Conservation (phyloP, 108 stramenopile genomes). For the Mediolabrus comicus region DNA sequence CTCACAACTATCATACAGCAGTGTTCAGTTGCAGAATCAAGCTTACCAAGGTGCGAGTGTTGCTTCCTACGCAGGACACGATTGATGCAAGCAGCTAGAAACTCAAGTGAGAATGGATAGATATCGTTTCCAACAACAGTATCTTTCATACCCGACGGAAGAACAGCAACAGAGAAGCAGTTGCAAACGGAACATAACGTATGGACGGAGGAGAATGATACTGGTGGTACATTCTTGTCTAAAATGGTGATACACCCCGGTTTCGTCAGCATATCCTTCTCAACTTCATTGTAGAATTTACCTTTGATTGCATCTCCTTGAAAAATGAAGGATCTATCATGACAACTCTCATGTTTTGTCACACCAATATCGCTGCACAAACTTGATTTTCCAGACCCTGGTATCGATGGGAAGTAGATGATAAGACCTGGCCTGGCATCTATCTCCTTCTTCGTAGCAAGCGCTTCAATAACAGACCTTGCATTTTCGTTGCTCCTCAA, state of each 20-base stretch:
- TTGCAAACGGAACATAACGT: conserved; percentile 38
- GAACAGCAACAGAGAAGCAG: conserved; percentile 54
- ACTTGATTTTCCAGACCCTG: conserved; percentile 84
- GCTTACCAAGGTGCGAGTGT: conserved; percentile 62
- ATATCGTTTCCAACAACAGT: conserved; percentile 43
- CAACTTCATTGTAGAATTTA: conserved; percentile 48
- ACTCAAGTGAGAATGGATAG: conserved; percentile 80
- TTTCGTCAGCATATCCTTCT: conserved; percentile 22
- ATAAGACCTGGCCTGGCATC: conserved; percentile 51
- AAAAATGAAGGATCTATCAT: conserved; percentile 24
- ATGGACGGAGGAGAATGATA: conserved; percentile 51
- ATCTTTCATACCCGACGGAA: conserved; percentile 62
- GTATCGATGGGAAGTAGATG: conserved; percentile 79
- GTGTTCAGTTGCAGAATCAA: conserved; percentile 54
- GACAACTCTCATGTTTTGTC: neutral
- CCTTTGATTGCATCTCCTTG: conserved; percentile 49
- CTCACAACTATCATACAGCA: conserved; percentile 78
- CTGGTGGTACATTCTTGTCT: conserved; percentile 81
- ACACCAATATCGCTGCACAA: conserved; percentile 33
- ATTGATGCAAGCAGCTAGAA: conserved; percentile 70
- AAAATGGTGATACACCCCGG: conserved; percentile 49
- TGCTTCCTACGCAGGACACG: conserved; percentile 61
- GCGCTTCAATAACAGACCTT: conserved; percentile 2
- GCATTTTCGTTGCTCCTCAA: conserved; percentile 3
- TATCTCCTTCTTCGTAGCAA: neutral